These are phyloP conservation scores for Xerocomellus amylosporus DNA, from an alignment of 768 basidiomycete genomes.

Conservation along the genomic window DNA sequence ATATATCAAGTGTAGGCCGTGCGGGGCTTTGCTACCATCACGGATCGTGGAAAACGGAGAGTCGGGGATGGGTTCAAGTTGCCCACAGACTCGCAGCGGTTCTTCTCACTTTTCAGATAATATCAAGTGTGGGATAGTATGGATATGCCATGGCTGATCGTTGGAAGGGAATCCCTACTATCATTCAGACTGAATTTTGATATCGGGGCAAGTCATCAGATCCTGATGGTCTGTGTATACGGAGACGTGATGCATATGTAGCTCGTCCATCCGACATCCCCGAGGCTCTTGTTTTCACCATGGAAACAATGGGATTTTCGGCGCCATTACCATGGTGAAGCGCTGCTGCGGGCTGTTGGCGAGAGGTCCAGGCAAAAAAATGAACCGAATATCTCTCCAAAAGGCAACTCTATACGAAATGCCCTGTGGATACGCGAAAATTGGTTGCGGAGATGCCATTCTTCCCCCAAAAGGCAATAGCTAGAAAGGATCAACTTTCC, in stretches of 20 bases:
- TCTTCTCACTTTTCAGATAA: no score
- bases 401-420: constrained; percentile 7
- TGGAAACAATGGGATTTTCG: constrained; percentile 9
- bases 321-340: neutral
- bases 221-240: no score
- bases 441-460: neutral
- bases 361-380: neutral
- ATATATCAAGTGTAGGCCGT: neutral
- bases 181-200: no score
- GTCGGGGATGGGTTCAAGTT: neutral
- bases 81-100: no score
- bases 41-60: no score
- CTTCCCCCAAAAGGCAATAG: neutral
- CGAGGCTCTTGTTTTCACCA: neutral
- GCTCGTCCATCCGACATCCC: no score
- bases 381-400: neutral
- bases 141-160: no score
- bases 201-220: no score
- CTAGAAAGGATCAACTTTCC: neutral
- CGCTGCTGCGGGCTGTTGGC: neutral
- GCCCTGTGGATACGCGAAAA: constrained; percentile 1
- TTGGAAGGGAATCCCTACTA: no score
- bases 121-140: no score
- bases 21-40: neutral
- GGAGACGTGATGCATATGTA: no score